These are phyloP conservation scores for Shiraia bambusicola DNA, from an alignment of 2,329 filamentous ascomycete species.

Conservation along the genomic window DNA sequence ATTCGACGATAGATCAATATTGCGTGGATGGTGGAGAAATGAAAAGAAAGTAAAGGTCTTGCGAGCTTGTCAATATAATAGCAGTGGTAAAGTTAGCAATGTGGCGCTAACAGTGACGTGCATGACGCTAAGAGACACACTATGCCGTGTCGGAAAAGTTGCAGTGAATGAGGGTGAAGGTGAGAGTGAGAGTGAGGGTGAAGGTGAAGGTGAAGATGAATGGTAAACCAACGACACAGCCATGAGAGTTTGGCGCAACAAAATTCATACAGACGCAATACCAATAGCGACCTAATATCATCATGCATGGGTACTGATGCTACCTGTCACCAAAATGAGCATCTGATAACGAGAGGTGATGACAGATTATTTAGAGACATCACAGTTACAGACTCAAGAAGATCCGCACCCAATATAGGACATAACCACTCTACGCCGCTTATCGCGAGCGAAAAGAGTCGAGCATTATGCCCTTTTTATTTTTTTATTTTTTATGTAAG, in stretches of 20 bases:
- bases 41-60: background rate
- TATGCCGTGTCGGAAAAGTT: too few species aligned
- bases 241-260: too few species aligned
- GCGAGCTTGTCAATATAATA: background rate
- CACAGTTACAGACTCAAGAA: constrained; percentile 8
- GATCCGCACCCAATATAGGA: constrained; percentile 16
- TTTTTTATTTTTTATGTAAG: constrained; percentile 25
- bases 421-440: constrained; percentile 30
- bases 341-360: background rate
- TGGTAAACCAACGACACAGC: background rate
- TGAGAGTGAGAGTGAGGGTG: background rate
- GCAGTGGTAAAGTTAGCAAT: background rate
- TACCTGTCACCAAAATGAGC: too few species aligned
- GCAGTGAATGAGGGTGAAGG: background rate
- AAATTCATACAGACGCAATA: too few species aligned
- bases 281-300: too few species aligned
- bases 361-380: background rate
- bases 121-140: too few species aligned
- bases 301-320: too few species aligned
- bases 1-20: too few species aligned
- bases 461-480: constrained; percentile 41
- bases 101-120: background rate
- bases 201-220: background rate
- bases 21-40: background rate
- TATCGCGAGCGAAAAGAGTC: constrained; percentile 12